Conservation (phyloP, 192 early-diverging fungal genomes). For the Linderina pennispora region DNA sequence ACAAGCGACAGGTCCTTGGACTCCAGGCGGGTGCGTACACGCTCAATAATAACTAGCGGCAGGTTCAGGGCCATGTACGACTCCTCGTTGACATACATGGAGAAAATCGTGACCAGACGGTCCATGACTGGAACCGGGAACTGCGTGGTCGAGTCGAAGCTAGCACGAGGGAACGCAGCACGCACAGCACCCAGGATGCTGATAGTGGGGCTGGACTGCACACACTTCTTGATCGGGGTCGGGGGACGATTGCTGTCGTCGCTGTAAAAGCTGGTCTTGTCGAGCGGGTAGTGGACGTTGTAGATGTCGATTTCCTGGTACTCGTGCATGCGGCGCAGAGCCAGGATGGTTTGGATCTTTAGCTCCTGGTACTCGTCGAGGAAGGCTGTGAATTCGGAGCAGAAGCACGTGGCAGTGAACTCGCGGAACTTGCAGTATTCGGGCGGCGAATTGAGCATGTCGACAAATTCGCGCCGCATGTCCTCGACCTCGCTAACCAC, state of each 20-base stretch:
- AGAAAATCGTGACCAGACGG: not conserved
- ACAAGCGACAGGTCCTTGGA: not conserved
- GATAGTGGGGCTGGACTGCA: not conserved
- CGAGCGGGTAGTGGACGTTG: not conserved
- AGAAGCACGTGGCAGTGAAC: not conserved
- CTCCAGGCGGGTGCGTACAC: not conserved
- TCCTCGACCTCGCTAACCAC: not conserved
- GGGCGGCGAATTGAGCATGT: not conserved
- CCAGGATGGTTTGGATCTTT: not conserved
- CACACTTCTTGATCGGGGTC: not conserved
- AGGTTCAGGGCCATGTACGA: not conserved
- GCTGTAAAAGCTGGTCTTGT: not conserved
- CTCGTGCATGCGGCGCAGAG: not conserved
- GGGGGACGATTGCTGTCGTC: not conserved
- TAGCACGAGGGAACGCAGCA: not conserved
- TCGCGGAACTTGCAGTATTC: not conserved
- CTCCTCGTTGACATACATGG: not conserved
- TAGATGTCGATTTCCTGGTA: not conserved
- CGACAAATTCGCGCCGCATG: not conserved
- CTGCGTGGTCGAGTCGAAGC: not conserved
- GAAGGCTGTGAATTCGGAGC: not conserved
- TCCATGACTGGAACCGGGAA: not conserved
- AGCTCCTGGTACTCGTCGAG: not conserved
- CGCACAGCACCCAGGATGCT: not conserved
- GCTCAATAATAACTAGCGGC: not conserved